Conservation (phyloP, 805 yeast genomes). For the Yamadazyma akitaensis region DNA sequence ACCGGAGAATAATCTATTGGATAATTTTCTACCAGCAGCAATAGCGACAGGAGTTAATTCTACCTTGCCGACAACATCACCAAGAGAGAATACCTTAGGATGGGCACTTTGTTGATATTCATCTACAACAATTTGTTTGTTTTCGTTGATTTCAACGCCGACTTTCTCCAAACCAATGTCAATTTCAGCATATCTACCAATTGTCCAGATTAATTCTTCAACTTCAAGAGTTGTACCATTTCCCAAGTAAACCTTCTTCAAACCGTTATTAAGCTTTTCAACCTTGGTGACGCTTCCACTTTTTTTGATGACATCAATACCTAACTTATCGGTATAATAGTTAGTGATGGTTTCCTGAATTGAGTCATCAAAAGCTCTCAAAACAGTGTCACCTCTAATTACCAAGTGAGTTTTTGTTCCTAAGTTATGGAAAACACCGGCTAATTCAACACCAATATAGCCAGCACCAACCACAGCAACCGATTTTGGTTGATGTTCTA, state of each 20-base stretch:
- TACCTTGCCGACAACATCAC: constrained; percentile 90
- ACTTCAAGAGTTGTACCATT: constrained; percentile 47
- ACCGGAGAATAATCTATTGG: constrained; percentile 85
- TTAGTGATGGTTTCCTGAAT: constrained; percentile 79
- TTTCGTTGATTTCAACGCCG: constrained; percentile 60
- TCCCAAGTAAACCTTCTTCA: constrained; percentile 35
- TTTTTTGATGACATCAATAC: constrained; percentile 74
- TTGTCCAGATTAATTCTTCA: constrained; percentile 87
- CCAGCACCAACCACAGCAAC: constrained; percentile 98
- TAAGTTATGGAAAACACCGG: constrained; percentile 89
- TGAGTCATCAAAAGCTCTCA: constrained; percentile 81
- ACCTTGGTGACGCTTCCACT: constrained; percentile 42
- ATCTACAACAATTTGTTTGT: constrained; percentile 70
- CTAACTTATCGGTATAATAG: constrained; percentile 69
- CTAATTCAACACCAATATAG: constrained; percentile 91
- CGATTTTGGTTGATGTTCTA: constrained; percentile 79
- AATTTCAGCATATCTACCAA: constrained; percentile 80
- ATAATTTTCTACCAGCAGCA: constrained; percentile 93
- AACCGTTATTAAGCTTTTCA: constrained; percentile 30
- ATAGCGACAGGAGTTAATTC: constrained; percentile 98
- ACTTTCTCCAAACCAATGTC: constrained; percentile 75
- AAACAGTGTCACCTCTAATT: constrained; percentile 86
- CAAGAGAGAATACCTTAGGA: constrained; percentile 73
- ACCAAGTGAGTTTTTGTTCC: constrained; percentile 84
- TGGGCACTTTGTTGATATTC: constrained; percentile 83